A percentile compares a stretch with the other conserved stretches of the same genome.
Conservation (phyloP, 2,329 filamentous ascomycete species). For the Aureobasidium sp. region DNA sequence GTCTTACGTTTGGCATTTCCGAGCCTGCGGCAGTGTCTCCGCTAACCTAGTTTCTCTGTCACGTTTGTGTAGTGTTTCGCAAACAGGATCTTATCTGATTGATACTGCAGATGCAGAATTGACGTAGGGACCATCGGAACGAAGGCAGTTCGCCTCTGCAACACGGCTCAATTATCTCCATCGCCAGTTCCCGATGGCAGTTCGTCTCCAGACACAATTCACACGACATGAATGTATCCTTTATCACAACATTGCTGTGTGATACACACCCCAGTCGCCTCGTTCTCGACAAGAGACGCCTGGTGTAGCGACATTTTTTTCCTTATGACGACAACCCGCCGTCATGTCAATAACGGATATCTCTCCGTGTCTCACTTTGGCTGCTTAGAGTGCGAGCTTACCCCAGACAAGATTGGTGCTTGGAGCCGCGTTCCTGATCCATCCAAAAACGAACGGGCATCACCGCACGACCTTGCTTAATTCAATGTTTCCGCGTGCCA, state of each 20-base stretch:
- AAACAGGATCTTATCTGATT: constrained; percentile 3
- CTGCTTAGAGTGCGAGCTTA: background rate
- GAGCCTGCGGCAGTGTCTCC: too few relatives aligned
- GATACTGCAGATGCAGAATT: background rate
- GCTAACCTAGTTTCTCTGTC: background rate
- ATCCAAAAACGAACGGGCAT: background rate
- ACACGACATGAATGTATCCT: background rate
- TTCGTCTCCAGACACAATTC: too few relatives aligned
- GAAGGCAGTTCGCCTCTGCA: background rate
- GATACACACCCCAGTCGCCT: background rate
- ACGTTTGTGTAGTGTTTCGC: background rate
- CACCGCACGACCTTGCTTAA: background rate
- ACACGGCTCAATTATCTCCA: too few relatives aligned
- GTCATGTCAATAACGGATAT: constrained; percentile 1
- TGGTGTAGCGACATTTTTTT: background rate
- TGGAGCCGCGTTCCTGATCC: background rate
- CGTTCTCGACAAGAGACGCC: background rate
- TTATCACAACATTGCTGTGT: background rate
- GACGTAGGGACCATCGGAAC: too few relatives aligned
- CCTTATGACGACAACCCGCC: background rate
- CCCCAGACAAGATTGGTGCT: background rate
- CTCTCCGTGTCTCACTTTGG: constrained; percentile 6
- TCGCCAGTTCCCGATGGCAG: background rate
- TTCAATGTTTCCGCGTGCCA: background rate
- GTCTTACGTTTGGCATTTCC: background rate